Conservation (phyloP, 2,329 filamentous ascomycete genomes). For the Aspergillus floridensis region DNA sequence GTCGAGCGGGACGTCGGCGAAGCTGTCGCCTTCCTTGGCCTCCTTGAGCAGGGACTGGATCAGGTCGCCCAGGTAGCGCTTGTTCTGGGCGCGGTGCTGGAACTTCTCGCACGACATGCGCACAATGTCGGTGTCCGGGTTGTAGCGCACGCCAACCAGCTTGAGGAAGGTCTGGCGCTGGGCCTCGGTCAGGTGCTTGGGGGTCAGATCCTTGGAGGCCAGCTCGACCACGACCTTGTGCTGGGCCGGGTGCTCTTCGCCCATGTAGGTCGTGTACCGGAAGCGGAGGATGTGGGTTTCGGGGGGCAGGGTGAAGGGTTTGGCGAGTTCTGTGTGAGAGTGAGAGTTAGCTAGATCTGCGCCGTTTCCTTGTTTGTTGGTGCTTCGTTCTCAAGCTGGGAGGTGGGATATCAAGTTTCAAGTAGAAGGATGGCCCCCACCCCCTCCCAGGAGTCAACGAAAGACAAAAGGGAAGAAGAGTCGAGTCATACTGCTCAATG, state of each 20-base stretch:
- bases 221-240: constrained; percentile 95
- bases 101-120: constrained; percentile 91
- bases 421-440: too few relatives aligned
- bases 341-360: neutral
- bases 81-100: constrained; percentile 90
- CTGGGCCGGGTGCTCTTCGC: constrained; percentile 85
- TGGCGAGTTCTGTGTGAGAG: constrained; percentile 68
- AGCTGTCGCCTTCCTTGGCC: constrained; percentile 78
- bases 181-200: constrained; percentile 57
- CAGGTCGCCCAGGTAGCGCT: constrained; percentile 82
- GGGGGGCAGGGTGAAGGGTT: constrained; percentile 72
- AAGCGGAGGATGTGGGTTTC: constrained; percentile 74
- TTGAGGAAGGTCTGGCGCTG: constrained; percentile 83
- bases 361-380: too few relatives aligned
- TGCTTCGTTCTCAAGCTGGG: too few relatives aligned
- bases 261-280: constrained; percentile 95
- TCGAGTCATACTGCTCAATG: constrained; percentile 69
- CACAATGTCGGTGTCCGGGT: constrained; percentile 75
- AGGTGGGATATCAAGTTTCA: too few relatives aligned
- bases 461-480: constrained; percentile 7
- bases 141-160: constrained; percentile 79
- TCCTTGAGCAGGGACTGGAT: constrained; percentile 70
- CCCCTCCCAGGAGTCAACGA: neutral
- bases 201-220: constrained; percentile 65
- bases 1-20: constrained; percentile 86